These are phyloP conservation scores for Moesziomyces sp. DNA, from an alignment of 1,284 basidiomycete species.

Conservation along the genomic window DNA sequence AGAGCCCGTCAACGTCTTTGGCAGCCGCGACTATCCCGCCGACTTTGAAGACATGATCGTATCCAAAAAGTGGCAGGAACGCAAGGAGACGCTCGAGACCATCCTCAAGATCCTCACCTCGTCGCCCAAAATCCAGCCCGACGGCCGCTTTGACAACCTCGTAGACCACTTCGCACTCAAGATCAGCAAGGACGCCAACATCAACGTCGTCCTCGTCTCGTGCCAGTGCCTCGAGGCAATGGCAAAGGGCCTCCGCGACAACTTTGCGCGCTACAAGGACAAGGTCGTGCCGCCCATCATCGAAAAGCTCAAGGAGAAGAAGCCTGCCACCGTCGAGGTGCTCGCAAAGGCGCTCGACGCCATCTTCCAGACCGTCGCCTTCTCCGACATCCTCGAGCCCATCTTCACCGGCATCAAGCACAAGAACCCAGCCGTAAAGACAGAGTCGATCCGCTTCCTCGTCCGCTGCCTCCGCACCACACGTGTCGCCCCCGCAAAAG, in stretches of 20 bases:
- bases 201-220: constrained; percentile 92
- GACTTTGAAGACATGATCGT: constrained; percentile 73
- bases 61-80: constrained; percentile 98
- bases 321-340: constrained; percentile 87
- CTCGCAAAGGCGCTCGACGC: constrained; percentile 90
- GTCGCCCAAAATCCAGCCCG: constrained; percentile 79
- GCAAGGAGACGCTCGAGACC: constrained; percentile 85
- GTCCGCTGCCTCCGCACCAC: constrained; percentile 79
- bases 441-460: constrained; percentile 89
- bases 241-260: constrained; percentile 78
- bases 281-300: constrained; percentile 81
- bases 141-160: constrained; percentile 77
- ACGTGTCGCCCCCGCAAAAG: constrained; percentile 75
- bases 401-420: constrained; percentile 80
- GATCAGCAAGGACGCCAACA: constrained; percentile 90
- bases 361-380: constrained; percentile 79
- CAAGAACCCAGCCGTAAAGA: constrained; percentile 97
- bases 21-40: constrained; percentile 73
- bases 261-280: constrained; percentile 81
- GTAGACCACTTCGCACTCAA: constrained; percentile 81
- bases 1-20: constrained; percentile 82
- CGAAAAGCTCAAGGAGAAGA: constrained; percentile 94
- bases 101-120: constrained; percentile 78
- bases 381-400: constrained; percentile 87
- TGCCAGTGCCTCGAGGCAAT: constrained; percentile 86